Evolutionary conservation across 2,329 filamentous ascomycete species (phyloP).

Genomic region (Pseudogymnoascus sp.): DNA sequence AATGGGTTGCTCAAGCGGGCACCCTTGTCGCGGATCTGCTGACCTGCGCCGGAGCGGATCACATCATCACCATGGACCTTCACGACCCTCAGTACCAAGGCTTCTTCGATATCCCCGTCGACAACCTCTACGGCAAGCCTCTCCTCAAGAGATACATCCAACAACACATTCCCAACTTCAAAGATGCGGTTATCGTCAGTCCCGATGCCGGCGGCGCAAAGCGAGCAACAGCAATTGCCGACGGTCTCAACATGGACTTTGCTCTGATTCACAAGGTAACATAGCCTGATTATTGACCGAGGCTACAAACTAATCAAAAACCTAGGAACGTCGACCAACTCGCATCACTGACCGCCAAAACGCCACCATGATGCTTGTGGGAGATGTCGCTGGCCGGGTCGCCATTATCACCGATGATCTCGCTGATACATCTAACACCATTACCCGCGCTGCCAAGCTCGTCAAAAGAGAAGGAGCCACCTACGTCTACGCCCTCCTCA

Average conservation of each 20-base stretch:
- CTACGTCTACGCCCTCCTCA: slow-evolving; percentile 83
- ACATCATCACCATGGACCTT: slow-evolving; percentile 96
- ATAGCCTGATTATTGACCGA: slow-evolving; percentile 24
- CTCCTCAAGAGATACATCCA: slow-evolving; percentile 65
- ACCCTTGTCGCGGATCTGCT: slow-evolving; percentile 90
- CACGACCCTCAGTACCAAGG: slow-evolving; percentile 96
- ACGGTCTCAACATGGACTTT: slow-evolving; percentile 88
- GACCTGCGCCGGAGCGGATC: slow-evolving; percentile 91
- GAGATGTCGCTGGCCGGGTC: slow-evolving; percentile 70
- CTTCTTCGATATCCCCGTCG: slow-evolving; percentile 97
- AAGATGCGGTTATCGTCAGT: slow-evolving; percentile 84
- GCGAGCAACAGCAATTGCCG: slow-evolving; percentile 88
- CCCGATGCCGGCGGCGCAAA: slow-evolving; percentile 96
- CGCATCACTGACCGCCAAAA: slow-evolving; percentile 84
- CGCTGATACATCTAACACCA: slow-evolving; percentile 93
- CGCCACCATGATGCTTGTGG: slow-evolving; percentile 91
- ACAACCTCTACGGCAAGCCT: slow-evolving; percentile 87
- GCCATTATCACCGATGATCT: slow-evolving; percentile 92
- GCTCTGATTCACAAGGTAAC: slow-evolving; percentile 94
- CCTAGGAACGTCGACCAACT: slow-evolving; percentile 77
- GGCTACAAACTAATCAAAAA: slow-evolving; percentile 28
- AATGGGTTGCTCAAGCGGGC: slow-evolving; percentile 97
- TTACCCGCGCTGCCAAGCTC: slow-evolving; percentile 92
- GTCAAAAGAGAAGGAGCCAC: slow-evolving; percentile 92
- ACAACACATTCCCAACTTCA: slow-evolving; percentile 69